Evolutionary conservation across 2,329 filamentous ascomycete genomes (phyloP), one percentile per base, ranked within the genome.

Genomic region (Cytospora piceicola): DNA sequence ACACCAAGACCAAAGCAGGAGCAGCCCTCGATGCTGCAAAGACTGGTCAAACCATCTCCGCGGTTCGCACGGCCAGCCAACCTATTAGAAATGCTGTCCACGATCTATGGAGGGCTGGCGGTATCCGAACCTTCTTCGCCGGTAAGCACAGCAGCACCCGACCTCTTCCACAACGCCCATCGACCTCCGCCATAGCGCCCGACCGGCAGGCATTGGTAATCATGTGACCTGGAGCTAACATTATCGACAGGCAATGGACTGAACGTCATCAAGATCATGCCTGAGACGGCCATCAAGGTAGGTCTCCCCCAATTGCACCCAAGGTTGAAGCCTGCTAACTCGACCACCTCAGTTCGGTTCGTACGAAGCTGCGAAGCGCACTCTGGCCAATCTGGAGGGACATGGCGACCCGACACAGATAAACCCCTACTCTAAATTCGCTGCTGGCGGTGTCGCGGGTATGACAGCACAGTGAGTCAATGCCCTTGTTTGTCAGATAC

Each of bases 221-320:
- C 15, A 9, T 24, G 46, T 32, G 30, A 46, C 24, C 4, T 42
- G 42, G 29, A 49, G 46, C 67, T 68, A 53, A 68, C 61, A 4
- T 42, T n/a, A 39, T 64, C 24, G 12, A 30, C 71, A 96, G 94
- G 95, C 46, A 99, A 99, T 74, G 95, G 95, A 4, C 82, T 99
- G 71, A 99, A 99, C 72, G 93, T 99, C 3, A 78, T 97, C 73
- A 99, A 99, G 78, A 95, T 99, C 67, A 97, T 98, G 93, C 95
- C 95, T 0, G 95, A 99, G 80, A 97, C 94, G 32, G 94, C 95
- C 30, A 97, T 99, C 75, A 96, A 97, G 72, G 81, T 82, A 74
- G 46, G 71, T 71, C 58, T 42, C 42, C 17, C 24, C 2, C 5
- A 20, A 42, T n/a, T 15, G 15, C 3, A 1, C 8, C 15, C 4